Percentiles rank a stretch among this genome's conserved stretches.
These are phyloP conservation scores for Cucumis hystrix DNA, from an alignment of 306 rosid species.

Conservation along the genomic window DNA sequence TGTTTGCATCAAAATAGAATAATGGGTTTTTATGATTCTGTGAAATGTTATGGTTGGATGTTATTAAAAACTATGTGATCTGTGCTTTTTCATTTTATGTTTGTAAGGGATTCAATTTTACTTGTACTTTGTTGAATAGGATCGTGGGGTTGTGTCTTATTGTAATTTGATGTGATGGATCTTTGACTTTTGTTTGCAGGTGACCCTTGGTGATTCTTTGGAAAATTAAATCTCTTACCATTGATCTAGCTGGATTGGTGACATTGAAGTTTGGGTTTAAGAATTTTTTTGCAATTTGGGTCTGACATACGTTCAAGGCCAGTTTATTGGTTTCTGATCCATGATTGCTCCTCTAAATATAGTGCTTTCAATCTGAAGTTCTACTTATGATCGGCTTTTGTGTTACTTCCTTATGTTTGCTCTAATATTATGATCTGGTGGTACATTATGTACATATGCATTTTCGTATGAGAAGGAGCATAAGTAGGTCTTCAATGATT, in stretches of 20 bases:
- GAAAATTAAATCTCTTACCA: conserved; percentile 12
- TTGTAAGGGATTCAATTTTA: conserved; percentile 8
- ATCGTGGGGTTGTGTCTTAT: neutral
- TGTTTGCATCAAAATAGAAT: no score
- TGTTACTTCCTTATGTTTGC: no score
- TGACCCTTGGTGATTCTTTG: conserved; percentile 14
- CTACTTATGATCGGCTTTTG: conserved; percentile 5
- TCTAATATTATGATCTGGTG: no score
- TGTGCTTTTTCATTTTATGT: no score
- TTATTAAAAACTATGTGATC: no score
- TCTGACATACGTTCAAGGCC: neutral
- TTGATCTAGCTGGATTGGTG: conserved; percentile 1
- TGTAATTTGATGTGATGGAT: conserved; percentile 23
- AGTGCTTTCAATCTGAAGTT: conserved; percentile 8
- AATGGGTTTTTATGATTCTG: no score
- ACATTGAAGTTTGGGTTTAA: neutral
- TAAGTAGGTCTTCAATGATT: no score
- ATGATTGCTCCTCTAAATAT: conserved; percentile 3
- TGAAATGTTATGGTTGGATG: no score
- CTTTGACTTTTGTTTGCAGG: conserved; percentile 29
- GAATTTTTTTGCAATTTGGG: neutral
- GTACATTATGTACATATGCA: no score
- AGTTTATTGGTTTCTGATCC: conserved; percentile 17
- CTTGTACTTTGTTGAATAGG: neutral
- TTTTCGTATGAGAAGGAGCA: no score